Percentiles rank a stretch among this genome's conserved stretches.
Evolutionary conservation across 306 rosid genomes (phyloP).

Genomic region (Lupinus albus): DNA sequence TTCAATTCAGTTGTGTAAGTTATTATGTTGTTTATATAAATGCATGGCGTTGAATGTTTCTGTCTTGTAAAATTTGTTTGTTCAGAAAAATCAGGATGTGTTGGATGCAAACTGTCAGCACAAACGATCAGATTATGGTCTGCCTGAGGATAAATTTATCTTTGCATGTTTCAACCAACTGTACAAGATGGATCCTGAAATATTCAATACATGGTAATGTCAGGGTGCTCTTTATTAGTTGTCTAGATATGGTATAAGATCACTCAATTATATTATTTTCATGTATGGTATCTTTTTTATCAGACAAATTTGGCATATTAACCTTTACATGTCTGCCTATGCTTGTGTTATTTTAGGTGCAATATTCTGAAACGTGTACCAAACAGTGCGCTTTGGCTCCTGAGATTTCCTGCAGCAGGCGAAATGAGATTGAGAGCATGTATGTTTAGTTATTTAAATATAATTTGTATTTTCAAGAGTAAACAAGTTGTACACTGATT

Average conservation of each 20-base stretch:
- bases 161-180: conserved; percentile 97
- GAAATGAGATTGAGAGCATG: conserved; percentile 89
- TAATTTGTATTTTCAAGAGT: too few relatives aligned
- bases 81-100: conserved; percentile 91
- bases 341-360: conserved; percentile 63
- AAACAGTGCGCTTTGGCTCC: conserved; percentile 97
- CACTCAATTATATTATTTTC: neutral
- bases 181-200: conserved; percentile 99
- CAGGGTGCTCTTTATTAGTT: conserved; percentile 29
- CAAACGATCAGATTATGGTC: conserved; percentile 85
- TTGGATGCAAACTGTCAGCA: conserved; percentile 76
- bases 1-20: neutral
- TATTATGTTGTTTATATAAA: neutral
- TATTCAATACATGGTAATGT: conserved; percentile 81
- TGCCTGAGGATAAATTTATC: conserved; percentile 87
- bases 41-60: neutral
- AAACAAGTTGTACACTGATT: too few relatives aligned
- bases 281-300: neutral
- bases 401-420: conserved; percentile 97
- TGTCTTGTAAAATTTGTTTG: conserved; percentile 2
- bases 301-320: too few relatives aligned
- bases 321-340: conserved; percentile 5
- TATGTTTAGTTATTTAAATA: conserved; percentile 45
- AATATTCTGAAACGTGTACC: conserved; percentile 95
- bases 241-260: neutral